Evolutionary conservation across 345 rosid species (phyloP).

Genomic region (Citrus maxima): DNA sequence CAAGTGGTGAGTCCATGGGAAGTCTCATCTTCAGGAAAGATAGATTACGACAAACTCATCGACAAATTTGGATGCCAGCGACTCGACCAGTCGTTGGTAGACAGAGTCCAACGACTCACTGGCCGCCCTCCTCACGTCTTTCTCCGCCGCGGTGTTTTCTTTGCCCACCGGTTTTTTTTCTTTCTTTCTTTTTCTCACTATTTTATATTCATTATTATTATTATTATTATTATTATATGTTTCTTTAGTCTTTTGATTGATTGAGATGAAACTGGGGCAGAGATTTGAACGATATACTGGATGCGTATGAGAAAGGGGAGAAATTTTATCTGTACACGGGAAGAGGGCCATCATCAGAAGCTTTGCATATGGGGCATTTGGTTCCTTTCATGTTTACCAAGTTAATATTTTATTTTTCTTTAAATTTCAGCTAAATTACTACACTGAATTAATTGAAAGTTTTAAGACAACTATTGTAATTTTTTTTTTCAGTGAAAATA

Average conservation of each 20-base stretch:
- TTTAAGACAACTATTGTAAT: background rate
- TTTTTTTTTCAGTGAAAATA: background rate
- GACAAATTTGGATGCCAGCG: conserved; percentile 88
- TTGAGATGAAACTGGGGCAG: conserved; percentile 20
- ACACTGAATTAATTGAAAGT: background rate
- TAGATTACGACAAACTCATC: conserved; percentile 89
- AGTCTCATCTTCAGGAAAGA: conserved; percentile 67
- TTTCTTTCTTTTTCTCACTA: background rate
- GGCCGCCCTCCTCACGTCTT: conserved; percentile 70
- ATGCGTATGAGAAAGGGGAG: conserved; percentile 75
- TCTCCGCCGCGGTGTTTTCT: conserved; percentile 91
- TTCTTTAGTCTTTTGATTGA: background rate
- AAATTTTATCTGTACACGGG: conserved; percentile 92
- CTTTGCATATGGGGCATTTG: conserved; percentile 89
- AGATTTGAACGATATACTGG: conserved; percentile 74
- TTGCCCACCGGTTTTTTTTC: conserved; percentile 62
- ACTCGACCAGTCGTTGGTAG: conserved; percentile 52
- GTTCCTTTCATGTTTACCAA: conserved; percentile 96
- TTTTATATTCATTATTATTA: background rate
- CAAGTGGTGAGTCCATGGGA: conserved; percentile 95
- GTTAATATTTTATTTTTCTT: conserved; percentile 31
- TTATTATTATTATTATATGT: background rate
- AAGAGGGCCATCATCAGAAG: conserved; percentile 94
- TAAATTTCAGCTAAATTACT: background rate
- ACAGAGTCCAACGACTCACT: conserved; percentile 76